Conservation (phyloP, 371 early-diverging fungal species). For the Choanephora cucurbitarum region DNA sequence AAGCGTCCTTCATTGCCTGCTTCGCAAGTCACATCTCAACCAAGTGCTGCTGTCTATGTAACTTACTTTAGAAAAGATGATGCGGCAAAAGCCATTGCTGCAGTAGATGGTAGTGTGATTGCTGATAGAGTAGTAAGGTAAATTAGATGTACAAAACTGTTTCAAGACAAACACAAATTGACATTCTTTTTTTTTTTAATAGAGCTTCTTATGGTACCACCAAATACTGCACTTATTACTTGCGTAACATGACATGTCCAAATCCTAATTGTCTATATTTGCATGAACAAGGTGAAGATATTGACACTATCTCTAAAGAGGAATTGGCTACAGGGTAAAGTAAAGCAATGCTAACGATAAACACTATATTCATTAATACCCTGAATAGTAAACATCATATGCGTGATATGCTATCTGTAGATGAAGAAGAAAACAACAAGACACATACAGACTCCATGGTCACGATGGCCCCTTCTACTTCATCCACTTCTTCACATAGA, state of each 20-base stretch:
- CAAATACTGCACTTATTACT: constrained; percentile 86
- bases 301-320: constrained; percentile 67
- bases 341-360: too few relatives aligned
- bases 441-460: constrained; percentile 9
- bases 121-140: constrained; percentile 84
- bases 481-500: constrained; percentile 5
- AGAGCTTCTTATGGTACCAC: constrained; percentile 89
- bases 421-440: constrained; percentile 23
- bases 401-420: constrained; percentile 17
- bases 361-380: constrained; percentile 14
- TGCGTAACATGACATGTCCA: constrained; percentile 78
- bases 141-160: not conserved
- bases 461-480: not conserved
- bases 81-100: constrained; percentile 86
- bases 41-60: constrained; percentile 72
- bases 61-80: constrained; percentile 90
- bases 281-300: constrained; percentile 88
- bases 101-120: constrained; percentile 86
- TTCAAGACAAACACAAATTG: too few relatives aligned
- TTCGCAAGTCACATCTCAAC: constrained; percentile 33
- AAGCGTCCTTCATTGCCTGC: constrained; percentile 55
- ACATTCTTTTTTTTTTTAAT: not conserved
- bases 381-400: constrained; percentile 27
- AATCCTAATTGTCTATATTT: constrained; percentile 83
- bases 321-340: constrained; percentile 48